These are phyloP conservation scores for Escovopsis sp. DNA, from an alignment of 2,329 filamentous ascomycete genomes.

Conservation along the genomic window DNA sequence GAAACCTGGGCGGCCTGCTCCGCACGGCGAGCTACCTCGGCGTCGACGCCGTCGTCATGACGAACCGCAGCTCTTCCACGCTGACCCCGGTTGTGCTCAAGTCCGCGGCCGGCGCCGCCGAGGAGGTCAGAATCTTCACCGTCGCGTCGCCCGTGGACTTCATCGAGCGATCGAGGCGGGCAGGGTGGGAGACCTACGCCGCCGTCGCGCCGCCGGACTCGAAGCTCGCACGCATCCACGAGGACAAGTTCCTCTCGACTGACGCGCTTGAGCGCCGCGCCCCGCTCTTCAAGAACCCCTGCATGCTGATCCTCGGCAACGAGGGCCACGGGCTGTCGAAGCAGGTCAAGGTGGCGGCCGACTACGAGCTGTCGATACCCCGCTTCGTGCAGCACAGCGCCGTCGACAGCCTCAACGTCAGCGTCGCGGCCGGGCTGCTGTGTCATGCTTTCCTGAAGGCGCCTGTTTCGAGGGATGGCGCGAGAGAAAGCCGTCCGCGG, in stretches of 20 bases:
- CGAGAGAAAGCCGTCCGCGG: not conserved
- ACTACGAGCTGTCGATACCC: constrained; percentile 51
- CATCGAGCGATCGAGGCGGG: constrained; percentile 46
- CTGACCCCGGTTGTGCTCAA: constrained; percentile 70
- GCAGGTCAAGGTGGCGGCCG: constrained; percentile 47
- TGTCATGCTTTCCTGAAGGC: constrained; percentile 49
- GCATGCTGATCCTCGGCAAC: constrained; percentile 67
- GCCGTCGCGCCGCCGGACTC: constrained; percentile 39
- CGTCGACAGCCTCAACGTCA: constrained; percentile 88
- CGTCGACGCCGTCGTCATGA: constrained; percentile 66
- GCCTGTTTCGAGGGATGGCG: not conserved
- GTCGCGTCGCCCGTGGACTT: constrained; percentile 55
- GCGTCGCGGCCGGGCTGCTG: constrained; percentile 69
- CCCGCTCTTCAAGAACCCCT: constrained; percentile 45
- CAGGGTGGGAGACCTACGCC: constrained; percentile 74
- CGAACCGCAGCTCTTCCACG: constrained; percentile 55
- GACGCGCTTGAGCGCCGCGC: constrained; percentile 32
- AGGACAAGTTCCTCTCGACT: constrained; percentile 31
- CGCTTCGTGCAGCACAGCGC: constrained; percentile 33
- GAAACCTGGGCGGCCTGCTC: constrained; percentile 80
- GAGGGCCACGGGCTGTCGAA: constrained; percentile 62
- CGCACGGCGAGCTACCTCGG: constrained; percentile 86
- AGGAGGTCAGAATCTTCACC: constrained; percentile 60
- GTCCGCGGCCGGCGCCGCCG: constrained; percentile 74
- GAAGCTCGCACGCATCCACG: constrained; percentile 18